Evolutionary conservation across 257 asterid genomes (phyloP).

Genomic region (Salvia rosmarinus): DNA sequence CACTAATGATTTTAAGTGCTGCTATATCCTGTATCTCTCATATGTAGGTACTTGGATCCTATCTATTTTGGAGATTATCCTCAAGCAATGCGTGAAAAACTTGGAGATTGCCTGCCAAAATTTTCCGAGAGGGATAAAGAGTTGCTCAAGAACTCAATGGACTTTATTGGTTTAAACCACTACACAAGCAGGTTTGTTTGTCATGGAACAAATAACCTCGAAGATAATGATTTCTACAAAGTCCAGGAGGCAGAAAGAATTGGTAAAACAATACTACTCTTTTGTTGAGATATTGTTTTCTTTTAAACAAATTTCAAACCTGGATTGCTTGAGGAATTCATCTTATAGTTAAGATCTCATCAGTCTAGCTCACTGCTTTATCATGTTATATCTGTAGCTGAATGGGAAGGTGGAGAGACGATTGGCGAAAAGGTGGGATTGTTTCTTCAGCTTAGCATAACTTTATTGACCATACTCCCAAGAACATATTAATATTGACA

Average conservation of each 20-base stretch:
- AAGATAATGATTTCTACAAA: conserved; percentile 49
- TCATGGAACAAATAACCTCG: conserved; percentile 40
- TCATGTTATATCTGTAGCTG: conserved; percentile 44
- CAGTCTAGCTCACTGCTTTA: conserved; percentile 10
- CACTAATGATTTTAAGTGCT: not conserved
- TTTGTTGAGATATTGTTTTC: not conserved
- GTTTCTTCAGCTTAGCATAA: conserved; percentile 4
- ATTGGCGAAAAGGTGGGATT: conserved; percentile 54
- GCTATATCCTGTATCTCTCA: conserved; percentile 6
- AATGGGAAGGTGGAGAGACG: conserved; percentile 56
- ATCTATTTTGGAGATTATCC: conserved; percentile 58
- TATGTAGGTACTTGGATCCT: conserved; percentile 57
- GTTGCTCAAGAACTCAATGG: conserved; percentile 50
- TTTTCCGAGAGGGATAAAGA: conserved; percentile 51
- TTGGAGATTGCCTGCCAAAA: conserved; percentile 53
- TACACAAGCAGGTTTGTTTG: conserved; percentile 55
- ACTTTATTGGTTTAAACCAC: conserved; percentile 63
- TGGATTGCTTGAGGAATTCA: conserved; percentile 2
- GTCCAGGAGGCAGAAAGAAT: conserved; percentile 57
- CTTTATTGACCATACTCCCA: conserved; percentile 10
- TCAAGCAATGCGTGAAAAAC: conserved; percentile 51
- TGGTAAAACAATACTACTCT: conserved; percentile 45
- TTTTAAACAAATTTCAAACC: not conserved
- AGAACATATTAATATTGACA: not conserved
- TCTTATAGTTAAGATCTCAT: not conserved